Percentiles rank a stretch among this genome's conserved stretches.
Evolutionary conservation across 495 filamentous ascomycete species (phyloP).

Genomic region (Penicillium pulvis): DNA sequence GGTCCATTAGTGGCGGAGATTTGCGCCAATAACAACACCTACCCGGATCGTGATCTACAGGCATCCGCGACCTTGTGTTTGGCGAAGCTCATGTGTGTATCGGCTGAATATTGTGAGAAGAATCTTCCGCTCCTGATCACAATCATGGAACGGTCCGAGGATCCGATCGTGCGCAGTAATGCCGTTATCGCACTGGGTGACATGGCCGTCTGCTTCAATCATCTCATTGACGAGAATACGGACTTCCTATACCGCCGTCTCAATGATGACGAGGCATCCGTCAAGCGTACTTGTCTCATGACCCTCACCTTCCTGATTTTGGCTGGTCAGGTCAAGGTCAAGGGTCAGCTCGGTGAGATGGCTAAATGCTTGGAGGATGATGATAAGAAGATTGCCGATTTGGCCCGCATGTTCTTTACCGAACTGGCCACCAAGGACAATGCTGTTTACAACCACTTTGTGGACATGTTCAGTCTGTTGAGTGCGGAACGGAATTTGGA

Average conservation of each 20-base stretch:
- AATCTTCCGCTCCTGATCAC: constrained; percentile 95
- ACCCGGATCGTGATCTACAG: constrained; percentile 84
- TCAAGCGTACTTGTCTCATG: constrained; percentile 98
- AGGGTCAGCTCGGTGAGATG: constrained; percentile 99
- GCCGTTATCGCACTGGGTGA: constrained; percentile 96
- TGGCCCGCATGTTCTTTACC: constrained; percentile 97
- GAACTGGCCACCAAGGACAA: constrained; percentile 98
- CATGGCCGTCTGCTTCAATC: constrained; percentile 99
- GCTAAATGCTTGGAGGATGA: constrained; percentile 96
- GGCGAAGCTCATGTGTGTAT: constrained; percentile 97
- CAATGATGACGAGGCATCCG: constrained; percentile 82
- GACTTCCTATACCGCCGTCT: constrained; percentile 95
- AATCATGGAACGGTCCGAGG: constrained; percentile 89
- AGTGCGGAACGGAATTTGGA: constrained; percentile 80
- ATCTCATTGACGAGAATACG: constrained; percentile 98
- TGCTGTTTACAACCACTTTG: constrained; percentile 98
- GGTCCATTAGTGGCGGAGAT: constrained; percentile 90
- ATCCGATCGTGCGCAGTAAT: constrained; percentile 89
- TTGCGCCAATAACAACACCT: constrained; percentile 88
- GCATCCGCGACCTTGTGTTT: constrained; percentile 94
- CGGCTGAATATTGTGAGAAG: constrained; percentile 89
- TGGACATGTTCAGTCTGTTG: constrained; percentile 96
- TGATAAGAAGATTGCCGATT: constrained; percentile 89
- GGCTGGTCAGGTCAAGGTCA: constrained; percentile 98
- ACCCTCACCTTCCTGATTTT: constrained; percentile 97